phyloP scores from a whole-genome alignment of 495 filamentous ascomycete genomes.

The Lasiosphaeria ovina region DNA sequence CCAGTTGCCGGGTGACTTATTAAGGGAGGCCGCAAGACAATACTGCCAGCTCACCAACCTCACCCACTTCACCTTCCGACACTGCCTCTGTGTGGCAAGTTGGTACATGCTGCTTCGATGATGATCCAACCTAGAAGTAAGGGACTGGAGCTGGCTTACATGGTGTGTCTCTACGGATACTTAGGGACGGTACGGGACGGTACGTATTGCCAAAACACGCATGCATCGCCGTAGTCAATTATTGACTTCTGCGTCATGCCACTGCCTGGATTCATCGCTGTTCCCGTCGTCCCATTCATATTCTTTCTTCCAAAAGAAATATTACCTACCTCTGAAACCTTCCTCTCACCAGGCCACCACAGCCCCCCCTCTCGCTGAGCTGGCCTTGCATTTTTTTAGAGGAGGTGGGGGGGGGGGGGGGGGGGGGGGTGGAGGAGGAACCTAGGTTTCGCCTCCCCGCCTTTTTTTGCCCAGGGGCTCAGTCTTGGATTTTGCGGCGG shows the following conservation, averaged over 20 bases:
- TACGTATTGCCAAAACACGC: slow-evolving; percentile 17
- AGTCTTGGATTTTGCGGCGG: slow-evolving; percentile 24
- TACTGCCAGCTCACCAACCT: too few relatives aligned
- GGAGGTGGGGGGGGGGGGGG: too few relatives aligned
- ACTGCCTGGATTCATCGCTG: neutral
- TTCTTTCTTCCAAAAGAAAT: too few relatives aligned
- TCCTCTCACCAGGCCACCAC: neutral
- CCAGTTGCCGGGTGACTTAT: too few relatives aligned
- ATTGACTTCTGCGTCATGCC: neutral
- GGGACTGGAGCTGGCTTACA: too few relatives aligned
- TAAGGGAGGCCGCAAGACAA: too few relatives aligned
- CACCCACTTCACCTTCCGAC: too few relatives aligned
- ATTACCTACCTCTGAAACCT: slow-evolving; percentile 2
- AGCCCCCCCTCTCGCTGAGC: slow-evolving; percentile 31
- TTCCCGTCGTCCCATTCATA: neutral
- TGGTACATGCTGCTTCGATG: too few relatives aligned
- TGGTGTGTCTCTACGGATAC: too few relatives aligned
- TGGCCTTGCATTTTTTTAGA: slow-evolving; percentile 34
- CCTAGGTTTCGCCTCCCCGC: slow-evolving; percentile 17
- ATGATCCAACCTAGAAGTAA: too few relatives aligned
- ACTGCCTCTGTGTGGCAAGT: too few relatives aligned
- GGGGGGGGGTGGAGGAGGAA: too few relatives aligned
- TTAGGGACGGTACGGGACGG: neutral
- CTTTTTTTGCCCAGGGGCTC: slow-evolving; percentile 19
- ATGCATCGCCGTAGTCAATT: slow-evolving; percentile 15